Conservation (phyloP, 2,329 filamentous ascomycete genomes). For the Chaetomiaceae sp. region DNA sequence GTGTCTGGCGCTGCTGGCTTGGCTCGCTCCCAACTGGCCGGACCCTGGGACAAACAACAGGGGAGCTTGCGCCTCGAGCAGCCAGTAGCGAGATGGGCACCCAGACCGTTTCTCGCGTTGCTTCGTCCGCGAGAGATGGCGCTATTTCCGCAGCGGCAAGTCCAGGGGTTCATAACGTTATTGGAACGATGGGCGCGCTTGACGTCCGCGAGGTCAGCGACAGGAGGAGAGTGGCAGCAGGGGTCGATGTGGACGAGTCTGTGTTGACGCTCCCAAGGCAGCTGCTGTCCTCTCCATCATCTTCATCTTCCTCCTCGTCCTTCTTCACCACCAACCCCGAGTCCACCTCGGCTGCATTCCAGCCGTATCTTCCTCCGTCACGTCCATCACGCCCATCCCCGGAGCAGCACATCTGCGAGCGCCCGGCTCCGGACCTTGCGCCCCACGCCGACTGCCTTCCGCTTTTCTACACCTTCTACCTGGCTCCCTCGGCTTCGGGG, state of each 20-base stretch:
- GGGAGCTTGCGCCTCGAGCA: slow-evolving; percentile 9
- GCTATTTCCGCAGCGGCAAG: slow-evolving; percentile 16
- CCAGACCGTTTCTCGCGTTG: slow-evolving; percentile 11
- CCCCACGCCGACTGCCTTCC: slow-evolving; percentile 9
- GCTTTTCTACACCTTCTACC: slow-evolving; percentile 19
- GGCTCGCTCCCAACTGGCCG: slow-evolving; percentile 14
- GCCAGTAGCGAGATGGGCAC: slow-evolving; percentile 25
- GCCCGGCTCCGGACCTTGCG: neutral
- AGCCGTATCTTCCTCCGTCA: slow-evolving; percentile 1
- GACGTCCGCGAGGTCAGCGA: slow-evolving; percentile 14
- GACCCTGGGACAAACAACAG: slow-evolving; percentile 13
- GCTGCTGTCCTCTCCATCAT: too few relatives aligned
- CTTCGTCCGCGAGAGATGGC: slow-evolving; percentile 13
- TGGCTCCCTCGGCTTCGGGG: slow-evolving; percentile 21
- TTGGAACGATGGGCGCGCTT: slow-evolving; percentile 15
- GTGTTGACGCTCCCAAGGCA: too few relatives aligned
- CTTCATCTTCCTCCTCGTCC: slow-evolving; percentile 16
- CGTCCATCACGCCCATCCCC: neutral
- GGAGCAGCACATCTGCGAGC: neutral
- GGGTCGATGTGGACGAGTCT: too few relatives aligned
- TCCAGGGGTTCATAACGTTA: slow-evolving; percentile 9
- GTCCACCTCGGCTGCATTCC: slow-evolving; percentile 4
- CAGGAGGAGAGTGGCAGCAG: slow-evolving; percentile 16
- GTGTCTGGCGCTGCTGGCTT: slow-evolving; percentile 4
- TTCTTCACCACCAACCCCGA: slow-evolving; percentile 18